Evolutionary conservation across 257 asterid genomes (phyloP).

Genomic region (Gentiana macrophylla): DNA sequence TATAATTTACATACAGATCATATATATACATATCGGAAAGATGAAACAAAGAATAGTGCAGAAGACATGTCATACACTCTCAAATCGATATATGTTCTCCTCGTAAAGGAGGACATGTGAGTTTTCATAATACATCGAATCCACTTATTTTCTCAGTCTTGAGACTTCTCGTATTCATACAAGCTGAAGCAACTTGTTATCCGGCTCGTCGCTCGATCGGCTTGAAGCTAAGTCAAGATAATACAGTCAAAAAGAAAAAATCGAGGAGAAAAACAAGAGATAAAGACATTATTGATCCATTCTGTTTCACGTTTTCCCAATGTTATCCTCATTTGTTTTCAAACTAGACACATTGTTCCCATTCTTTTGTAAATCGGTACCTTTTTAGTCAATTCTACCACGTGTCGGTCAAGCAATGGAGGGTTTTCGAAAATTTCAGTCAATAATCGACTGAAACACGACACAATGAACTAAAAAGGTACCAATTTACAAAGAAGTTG

Average conservation of each 20-base stretch:
- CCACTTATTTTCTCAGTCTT: slow-evolving; percentile 29
- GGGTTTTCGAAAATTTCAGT: no score
- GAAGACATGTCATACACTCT: slow-evolving; percentile 47
- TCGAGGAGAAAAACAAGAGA: neutral
- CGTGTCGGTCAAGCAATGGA: no score
- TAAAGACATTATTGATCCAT: no score
- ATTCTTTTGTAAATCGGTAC: no score
- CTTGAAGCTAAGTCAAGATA: slow-evolving; percentile 29
- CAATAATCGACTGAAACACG: no score
- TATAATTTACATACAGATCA: neutral
- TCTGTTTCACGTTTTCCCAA: no score
- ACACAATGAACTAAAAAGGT: no score
- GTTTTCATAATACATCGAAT: slow-evolving; percentile 37
- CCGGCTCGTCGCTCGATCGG: slow-evolving; percentile 39
- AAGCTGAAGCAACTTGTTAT: slow-evolving; percentile 35
- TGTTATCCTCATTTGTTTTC: no score
- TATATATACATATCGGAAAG: slow-evolving; percentile 1
- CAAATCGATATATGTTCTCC: slow-evolving; percentile 37
- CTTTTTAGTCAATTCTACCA: no score
- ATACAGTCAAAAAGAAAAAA: slow-evolving; percentile 2
- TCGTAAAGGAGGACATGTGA: slow-evolving; percentile 35
- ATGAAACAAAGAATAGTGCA: neutral
- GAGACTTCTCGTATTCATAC: slow-evolving; percentile 33
- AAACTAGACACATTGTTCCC: no score
- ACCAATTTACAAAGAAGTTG: no score